Percentiles rank a stretch among this genome's conserved stretches.
Evolutionary conservation across 768 basidiomycete species (phyloP).

Genomic region (Xerocomellus amylosporus): DNA sequence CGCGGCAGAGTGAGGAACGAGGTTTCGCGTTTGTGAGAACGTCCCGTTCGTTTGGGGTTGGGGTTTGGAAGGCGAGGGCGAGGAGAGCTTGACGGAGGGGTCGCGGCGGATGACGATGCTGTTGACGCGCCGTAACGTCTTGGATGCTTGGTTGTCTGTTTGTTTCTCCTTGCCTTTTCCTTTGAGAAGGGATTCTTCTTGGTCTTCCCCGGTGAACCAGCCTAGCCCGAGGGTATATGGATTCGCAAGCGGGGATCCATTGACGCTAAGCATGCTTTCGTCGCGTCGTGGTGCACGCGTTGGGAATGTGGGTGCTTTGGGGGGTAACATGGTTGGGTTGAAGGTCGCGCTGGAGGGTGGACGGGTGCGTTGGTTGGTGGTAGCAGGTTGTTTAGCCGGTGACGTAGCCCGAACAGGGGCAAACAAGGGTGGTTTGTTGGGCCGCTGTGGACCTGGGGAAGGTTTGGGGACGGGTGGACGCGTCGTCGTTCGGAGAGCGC

Average conservation of each 20-base stretch:
- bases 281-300: constrained; percentile 64
- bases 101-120: constrained; percentile 62
- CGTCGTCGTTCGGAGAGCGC: constrained; percentile 30
- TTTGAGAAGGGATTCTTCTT: constrained; percentile 15
- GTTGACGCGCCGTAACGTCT: constrained; percentile 43
- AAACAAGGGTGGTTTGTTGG: constrained; percentile 24
- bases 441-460: constrained; percentile 39
- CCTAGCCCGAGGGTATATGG: constrained; percentile 66
- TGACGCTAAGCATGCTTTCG: constrained; percentile 77
- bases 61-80: constrained; percentile 24
- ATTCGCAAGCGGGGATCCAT: constrained; percentile 80
- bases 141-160: constrained; percentile 8
- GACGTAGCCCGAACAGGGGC: constrained; percentile 45
- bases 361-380: constrained; percentile 29
- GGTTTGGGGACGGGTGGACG: constrained; percentile 30
- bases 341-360: constrained; percentile 65
- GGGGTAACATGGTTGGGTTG: constrained; percentile 60
- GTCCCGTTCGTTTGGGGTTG: constrained; percentile 20
- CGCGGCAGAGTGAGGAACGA: constrained; percentile 3
- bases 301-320: constrained; percentile 40
- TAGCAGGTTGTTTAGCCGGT: constrained; percentile 41
- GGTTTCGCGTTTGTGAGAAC: constrained; percentile 18
- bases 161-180: constrained; percentile 28
- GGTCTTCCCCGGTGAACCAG: constrained; percentile 47
- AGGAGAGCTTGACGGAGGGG: constrained; percentile 42